These are phyloP conservation scores for Amanita subjunquillea DNA, from an alignment of 768 basidiomycete species.

Conservation along the genomic window DNA sequence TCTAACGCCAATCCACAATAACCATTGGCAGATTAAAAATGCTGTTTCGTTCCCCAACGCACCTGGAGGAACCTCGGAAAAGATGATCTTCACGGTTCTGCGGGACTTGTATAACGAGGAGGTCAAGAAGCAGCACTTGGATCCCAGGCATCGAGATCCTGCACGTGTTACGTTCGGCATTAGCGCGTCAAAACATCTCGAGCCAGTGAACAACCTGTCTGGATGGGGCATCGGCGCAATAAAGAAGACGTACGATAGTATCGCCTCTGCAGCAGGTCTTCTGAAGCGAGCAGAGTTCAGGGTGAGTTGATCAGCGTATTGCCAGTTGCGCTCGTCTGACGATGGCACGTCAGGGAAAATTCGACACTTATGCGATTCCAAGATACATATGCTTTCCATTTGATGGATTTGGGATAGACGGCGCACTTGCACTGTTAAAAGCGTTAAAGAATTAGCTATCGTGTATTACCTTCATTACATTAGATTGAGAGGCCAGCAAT, in stretches of 20 bases:
- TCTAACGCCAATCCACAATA: slow-evolving; percentile 33
- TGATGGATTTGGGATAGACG: slow-evolving; percentile 36
- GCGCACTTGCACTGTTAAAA: slow-evolving; percentile 32
- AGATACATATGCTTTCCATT: slow-evolving; percentile 45
- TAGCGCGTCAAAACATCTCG: slow-evolving; percentile 30
- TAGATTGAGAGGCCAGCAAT: no score
- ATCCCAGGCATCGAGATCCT: slow-evolving; percentile 10
- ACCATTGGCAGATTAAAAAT: slow-evolving; percentile 45
- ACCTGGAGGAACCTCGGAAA: slow-evolving; percentile 44
- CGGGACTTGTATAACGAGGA: slow-evolving; percentile 27
- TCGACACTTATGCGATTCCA: slow-evolving; percentile 27
- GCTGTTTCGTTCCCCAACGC: slow-evolving; percentile 41
- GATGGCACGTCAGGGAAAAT: slow-evolving; percentile 26
- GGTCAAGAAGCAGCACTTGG: slow-evolving; percentile 4
- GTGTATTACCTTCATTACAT: no score
- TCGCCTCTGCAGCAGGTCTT: slow-evolving; percentile 28
- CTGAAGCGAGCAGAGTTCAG: slow-evolving; percentile 33
- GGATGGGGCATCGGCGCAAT: slow-evolving; percentile 37
- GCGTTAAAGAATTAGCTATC: slow-evolving; percentile 22
- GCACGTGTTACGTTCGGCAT: slow-evolving; percentile 37
- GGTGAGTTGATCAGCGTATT: slow-evolving; percentile 15
- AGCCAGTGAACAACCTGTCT: slow-evolving; percentile 31
- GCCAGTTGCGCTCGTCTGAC: neutral
- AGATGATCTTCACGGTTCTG: slow-evolving; percentile 37
- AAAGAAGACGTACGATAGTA: slow-evolving; percentile 29